Base-by-base conservation (phyloP, 2,329 filamentous ascomycete species). In the Endocalyx cinctus region DNA sequence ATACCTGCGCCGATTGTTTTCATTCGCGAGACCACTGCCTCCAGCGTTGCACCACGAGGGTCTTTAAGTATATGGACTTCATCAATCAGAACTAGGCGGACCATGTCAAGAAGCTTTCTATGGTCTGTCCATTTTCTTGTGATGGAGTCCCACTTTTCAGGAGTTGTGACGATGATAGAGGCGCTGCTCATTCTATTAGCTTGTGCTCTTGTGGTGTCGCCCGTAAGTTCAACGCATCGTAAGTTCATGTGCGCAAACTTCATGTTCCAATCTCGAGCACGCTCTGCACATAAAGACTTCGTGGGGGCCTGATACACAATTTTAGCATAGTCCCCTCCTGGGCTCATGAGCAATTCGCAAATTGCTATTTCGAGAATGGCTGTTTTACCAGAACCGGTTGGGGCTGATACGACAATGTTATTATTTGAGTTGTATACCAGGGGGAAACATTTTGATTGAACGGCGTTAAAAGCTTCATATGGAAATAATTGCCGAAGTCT, bases 71-170 rank as follows among this genome's bases (percentile, higher is more conserved):
- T 87, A 46, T 94, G 87, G 0, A 94, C 85, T 52, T 94, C 87
- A 47, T 94, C 87, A 35, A 94, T 88, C 14, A 94, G 70, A 41
- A 92, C 87, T 0, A 94, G 63, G 39, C 82, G 84, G 28, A 94
- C 76, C 41, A 89, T 69, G 38, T 82, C 74, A 59, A 94, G 77
- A 13, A 94, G 63, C 43, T 72, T 83, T 33, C 73, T 72, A 48
- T 94, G 83, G 47, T 94, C 87, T 46, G 81, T 79, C 87, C 87
- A 94, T 52, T 87, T 89, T 13, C 87, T 72, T 1, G 87, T 94
- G 55, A 92, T 81, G 39, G 85, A 90, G 53, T 94, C 87, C 87
- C 87, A 94, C 52, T 94, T 94, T 58, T 94, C 87, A 0, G 87
- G 87, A 0, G 87, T 94, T 0, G 87, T 92, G 41, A 94, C 73